Base-by-base conservation (phyloP, 495 filamentous ascomycete species). In the Amphirosellinia nigrospora region DNA sequence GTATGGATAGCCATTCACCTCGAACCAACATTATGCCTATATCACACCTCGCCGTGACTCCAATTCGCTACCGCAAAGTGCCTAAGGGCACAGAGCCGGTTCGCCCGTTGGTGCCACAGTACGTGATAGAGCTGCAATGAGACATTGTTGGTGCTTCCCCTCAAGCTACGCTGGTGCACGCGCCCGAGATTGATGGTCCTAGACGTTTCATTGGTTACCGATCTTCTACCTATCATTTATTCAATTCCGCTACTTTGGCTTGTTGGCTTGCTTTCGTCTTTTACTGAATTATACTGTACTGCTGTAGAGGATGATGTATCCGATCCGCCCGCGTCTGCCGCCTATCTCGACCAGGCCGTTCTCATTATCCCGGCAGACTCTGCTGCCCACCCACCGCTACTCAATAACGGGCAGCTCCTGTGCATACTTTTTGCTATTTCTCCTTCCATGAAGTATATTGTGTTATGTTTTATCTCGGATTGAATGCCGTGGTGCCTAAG, bases 141-240 rank as follows among this genome's bases (percentile, higher is more conserved):
- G 45, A 69, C 66, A 62, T 61, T 66, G 64, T 58, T 58, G 48
- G 64, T 41, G 36, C 50, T 34, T 66, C 52, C 63, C 63, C 48
- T 66, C 66, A 61, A 59, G 56, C 66, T 45, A 45, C 58, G 15
- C 28, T 19, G 32, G 63, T 39, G 56, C 66, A 69, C 34, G 34
- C 66, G 56, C 34, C 66, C 66, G 56, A 53, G n/a, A 43, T 50
- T 50, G 26, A 60, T 36, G 41, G 66, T 38, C 53, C 56, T 53
- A 19, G 28, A 23, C 16, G 45, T 3, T 41, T 39, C 34, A 69
- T 69, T 69, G 66, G 66, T 62, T 62, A 62, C 21, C 66, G 32
- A 50, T 41, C 34, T 60, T 39, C 13, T 60, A 19, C 45, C 46
- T 23, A 61, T 50, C 45, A 69, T 69, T 62, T 30, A 45, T 53